phyloP scores from a whole-genome alignment of 805 yeast species.

The Saturnispora gosingensis region DNA sequence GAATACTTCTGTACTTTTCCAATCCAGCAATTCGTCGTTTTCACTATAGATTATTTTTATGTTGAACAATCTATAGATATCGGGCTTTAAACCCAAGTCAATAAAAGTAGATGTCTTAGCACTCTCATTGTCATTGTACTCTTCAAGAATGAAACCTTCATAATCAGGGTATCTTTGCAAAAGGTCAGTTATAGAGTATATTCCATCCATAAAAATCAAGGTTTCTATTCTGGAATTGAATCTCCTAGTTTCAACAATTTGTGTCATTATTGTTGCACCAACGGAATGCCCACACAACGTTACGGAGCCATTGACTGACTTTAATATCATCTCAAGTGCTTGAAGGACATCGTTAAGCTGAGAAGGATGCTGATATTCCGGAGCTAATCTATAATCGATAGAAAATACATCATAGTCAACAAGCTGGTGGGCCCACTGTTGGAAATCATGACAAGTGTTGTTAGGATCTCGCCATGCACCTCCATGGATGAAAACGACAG shows the following conservation, averaged over 20 bases:
- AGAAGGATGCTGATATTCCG: conserved; percentile 41
- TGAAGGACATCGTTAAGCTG: conserved; percentile 47
- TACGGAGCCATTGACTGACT: conserved; percentile 17
- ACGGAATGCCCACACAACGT: conserved; percentile 67
- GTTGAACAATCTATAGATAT: conserved; percentile 9
- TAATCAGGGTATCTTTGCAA: conserved; percentile 56
- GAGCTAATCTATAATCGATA: conserved; percentile 54
- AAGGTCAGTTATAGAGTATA: conserved; percentile 45
- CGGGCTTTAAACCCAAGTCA: not conserved
- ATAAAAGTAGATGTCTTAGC: conserved; percentile 18
- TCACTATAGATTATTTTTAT: conserved; percentile 48
- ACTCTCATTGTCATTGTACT: conserved; percentile 31
- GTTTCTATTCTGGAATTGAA: conserved; percentile 11
- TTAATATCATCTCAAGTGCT: conserved; percentile 29
- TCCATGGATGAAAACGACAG: conserved; percentile 62
- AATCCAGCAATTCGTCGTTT: conserved; percentile 55
- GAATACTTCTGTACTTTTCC: conserved; percentile 39
- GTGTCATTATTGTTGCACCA: conserved; percentile 62
- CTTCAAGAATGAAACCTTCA: conserved; percentile 45
- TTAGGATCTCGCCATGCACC: conserved; percentile 80
- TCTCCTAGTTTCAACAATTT: conserved; percentile 29
- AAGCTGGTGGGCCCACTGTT: conserved; percentile 15
- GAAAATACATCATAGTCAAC: conserved; percentile 25
- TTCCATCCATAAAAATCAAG: conserved; percentile 55
- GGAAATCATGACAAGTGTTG: conserved; percentile 52